Conservation (phyloP, 345 rosid species). For the Carallia brachiata region DNA sequence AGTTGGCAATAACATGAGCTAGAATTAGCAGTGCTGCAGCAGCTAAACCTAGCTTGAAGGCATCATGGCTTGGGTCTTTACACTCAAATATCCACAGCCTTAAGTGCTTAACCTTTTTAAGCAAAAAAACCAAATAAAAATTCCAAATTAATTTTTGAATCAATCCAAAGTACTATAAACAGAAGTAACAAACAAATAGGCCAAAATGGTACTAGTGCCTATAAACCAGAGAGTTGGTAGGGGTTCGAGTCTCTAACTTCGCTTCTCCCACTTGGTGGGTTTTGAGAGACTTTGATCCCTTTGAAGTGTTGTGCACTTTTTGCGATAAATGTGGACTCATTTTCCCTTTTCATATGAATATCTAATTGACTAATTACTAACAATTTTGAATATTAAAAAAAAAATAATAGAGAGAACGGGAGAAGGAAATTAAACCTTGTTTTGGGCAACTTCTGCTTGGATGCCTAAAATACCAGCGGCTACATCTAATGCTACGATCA, state of each 20-base stretch:
- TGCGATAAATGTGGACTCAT: no score
- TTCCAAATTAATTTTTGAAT: background rate
- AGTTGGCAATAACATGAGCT: slow-evolving; percentile 69
- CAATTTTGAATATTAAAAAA: background rate
- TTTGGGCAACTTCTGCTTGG: slow-evolving; percentile 87
- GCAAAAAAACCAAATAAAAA: background rate
- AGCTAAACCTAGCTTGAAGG: slow-evolving; percentile 71
- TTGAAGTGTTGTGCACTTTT: no score
- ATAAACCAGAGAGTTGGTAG: no score
- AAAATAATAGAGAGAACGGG: background rate
- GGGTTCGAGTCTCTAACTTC: no score
- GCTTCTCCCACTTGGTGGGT: no score
- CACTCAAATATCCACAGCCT: slow-evolving; percentile 88
- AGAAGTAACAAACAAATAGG: background rate
- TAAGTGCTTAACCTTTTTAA: slow-evolving; percentile 67
- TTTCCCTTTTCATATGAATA: no score
- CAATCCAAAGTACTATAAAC: background rate
- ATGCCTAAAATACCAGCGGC: slow-evolving; percentile 83
- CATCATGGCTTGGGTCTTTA: slow-evolving; percentile 77
- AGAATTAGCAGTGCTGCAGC: slow-evolving; percentile 63
- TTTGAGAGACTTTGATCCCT: no score
- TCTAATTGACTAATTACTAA: no score
- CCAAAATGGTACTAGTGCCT: no score
- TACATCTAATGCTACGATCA: slow-evolving; percentile 75
- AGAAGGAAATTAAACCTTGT: slow-evolving; percentile 43